These are phyloP conservation scores for Plectosphaerella plurivora DNA, from an alignment of 2,329 filamentous ascomycete species.

Conservation along the genomic window DNA sequence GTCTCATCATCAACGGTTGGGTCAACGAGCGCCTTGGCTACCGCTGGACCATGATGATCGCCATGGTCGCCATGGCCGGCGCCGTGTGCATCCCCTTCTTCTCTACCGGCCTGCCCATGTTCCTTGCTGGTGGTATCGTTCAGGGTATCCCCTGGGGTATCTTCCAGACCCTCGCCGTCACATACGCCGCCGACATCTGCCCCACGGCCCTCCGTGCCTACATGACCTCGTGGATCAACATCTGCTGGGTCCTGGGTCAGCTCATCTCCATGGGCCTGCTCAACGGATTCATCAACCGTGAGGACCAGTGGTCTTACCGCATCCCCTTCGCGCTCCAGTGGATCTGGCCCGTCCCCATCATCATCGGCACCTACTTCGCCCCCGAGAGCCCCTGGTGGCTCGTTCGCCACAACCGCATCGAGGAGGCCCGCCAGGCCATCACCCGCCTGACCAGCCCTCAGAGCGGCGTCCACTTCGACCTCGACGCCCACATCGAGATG, in stretches of 20 bases:
- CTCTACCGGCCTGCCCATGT: constrained; percentile 28
- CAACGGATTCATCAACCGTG: constrained; percentile 22
- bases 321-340: constrained; percentile 30
- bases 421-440: constrained; percentile 13
- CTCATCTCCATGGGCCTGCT: constrained; percentile 29
- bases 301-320: constrained; percentile 37
- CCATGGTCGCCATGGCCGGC: constrained; percentile 29
- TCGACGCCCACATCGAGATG: constrained; percentile 16
- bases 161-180: constrained; percentile 40
- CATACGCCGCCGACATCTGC: constrained; percentile 44
- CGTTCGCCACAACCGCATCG: constrained; percentile 15
- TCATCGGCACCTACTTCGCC: constrained; percentile 11
- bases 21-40: constrained; percentile 39
- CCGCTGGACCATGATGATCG: constrained; percentile 35
- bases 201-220: constrained; percentile 41
- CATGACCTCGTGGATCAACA: constrained; percentile 28
- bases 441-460: constrained; percentile 2
- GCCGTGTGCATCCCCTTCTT: constrained; percentile 47
- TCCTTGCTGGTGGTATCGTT: constrained; percentile 31
- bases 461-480: constrained; percentile 12
- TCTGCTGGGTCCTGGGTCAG: constrained; percentile 38
- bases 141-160: constrained; percentile 42
- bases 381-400: constrained; percentile 21
- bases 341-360: constrained; percentile 13
- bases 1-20: constrained; percentile 41